Base-by-base conservation (phyloP, 2,329 filamentous ascomycete genomes). In the Aspergillus sp. region DNA sequence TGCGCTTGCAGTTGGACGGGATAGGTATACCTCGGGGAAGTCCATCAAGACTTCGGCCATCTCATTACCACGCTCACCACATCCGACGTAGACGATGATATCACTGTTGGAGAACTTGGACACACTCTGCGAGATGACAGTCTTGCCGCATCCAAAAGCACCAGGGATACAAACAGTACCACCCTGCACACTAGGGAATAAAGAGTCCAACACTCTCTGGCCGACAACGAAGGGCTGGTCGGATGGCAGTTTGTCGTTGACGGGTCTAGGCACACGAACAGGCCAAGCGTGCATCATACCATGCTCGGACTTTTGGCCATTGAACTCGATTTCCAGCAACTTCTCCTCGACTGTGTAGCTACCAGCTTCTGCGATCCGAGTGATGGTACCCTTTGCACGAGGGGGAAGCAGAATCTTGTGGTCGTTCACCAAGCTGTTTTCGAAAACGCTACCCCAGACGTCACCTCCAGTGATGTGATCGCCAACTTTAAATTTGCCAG, bases 21-120 rank as follows among this genome's bases (percentile, higher is more conserved):
- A 19, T 19, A 19, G 19, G 19, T 19, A 19, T 64, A 80, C 78
- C 65, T 97, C 90, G 47, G 93, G 93, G 78, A 98, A 98, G 72
- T 98, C 93, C 87, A 96, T 97, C 79, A 98, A 79, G 57, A 98
- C 93, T 79, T 98, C 93, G 52, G 93, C 93, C 93, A 98, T 98
- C 73, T 98, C 93, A 66, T 98, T 98, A 57, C 93, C 93, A 59
- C 93, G 87, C 74, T 98, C 93, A 58, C 90, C 88, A 56, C 78
- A 85, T 47, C 93, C 93, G 48, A 98, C 93, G 67, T 98, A 98
- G 58, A 98, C 88, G 57, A 98, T 98, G 62, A 97, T 88, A 68
- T 98, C 93, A 69, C 87, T 93, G 83, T 98, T 98, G 64, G 93
- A 98, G 77, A 98, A 98, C 74, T 98, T 98, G 70, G 93, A 98